Conservation (phyloP, 148 eudicot species). For the Drosera capensis region DNA sequence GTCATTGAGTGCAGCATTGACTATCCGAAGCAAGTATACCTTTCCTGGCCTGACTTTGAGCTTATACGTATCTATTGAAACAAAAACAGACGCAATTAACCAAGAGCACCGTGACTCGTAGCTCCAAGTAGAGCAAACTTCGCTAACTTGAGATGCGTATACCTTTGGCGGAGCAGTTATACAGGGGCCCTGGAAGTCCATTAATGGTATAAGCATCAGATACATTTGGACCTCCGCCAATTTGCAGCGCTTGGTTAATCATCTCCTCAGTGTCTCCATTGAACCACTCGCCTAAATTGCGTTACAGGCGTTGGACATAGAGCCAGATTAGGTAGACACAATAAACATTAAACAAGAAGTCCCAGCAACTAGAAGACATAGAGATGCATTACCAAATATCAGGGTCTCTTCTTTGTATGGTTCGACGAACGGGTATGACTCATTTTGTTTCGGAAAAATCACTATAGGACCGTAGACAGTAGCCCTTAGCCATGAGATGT, state of each 20-base stretch:
- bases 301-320: not conserved
- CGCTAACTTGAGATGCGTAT: not conserved
- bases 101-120: too few relatives aligned
- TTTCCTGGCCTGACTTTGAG: constrained; percentile 30
- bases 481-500: constrained; percentile 43
- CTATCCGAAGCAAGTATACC: constrained; percentile 27
- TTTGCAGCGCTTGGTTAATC: constrained; percentile 29
- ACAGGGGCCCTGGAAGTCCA: constrained; percentile 47
- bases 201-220: constrained; percentile 45
- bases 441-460: constrained; percentile 30
- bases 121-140: not conserved
- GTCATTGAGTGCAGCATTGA: constrained; percentile 46
- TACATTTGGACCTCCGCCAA: constrained; percentile 48
- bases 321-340: not conserved
- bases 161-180: constrained; percentile 47
- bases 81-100: not conserved
- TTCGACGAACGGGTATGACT: constrained; percentile 30
- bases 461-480: constrained; percentile 37
- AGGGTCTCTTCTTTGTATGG: constrained; percentile 43
- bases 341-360: not conserved
- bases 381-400: constrained; percentile 22
- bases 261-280: constrained; percentile 38
- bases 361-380: not conserved
- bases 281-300: constrained; percentile 43
- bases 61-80: constrained; percentile 26